phyloP scores from a whole-genome alignment of 306 rosid genomes.

The Hippophae tibetana region DNA sequence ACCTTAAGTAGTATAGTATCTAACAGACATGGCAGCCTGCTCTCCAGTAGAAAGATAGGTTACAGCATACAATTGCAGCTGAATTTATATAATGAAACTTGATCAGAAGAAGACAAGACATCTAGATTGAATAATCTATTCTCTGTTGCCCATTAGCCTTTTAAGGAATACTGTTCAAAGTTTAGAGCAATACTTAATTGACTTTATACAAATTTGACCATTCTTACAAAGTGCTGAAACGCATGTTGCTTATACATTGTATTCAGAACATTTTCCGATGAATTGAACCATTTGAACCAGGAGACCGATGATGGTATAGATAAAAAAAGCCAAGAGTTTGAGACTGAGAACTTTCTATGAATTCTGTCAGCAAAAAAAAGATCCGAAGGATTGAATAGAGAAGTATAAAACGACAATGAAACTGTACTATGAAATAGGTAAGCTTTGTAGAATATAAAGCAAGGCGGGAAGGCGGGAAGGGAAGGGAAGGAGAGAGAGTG shows the following conservation, averaged over 20 bases:
- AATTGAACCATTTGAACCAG: neutral
- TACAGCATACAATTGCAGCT: neutral
- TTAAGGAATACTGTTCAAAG: neutral
- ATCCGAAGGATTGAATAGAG: neutral
- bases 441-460: too few species aligned
- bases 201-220: neutral
- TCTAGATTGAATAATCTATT: neutral
- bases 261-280: neutral
- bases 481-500: too few species aligned
- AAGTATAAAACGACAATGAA: too few species aligned
- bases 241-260: neutral
- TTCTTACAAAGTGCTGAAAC: neutral
- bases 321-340: neutral
- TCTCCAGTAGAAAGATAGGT: neutral
- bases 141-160: slow-evolving; percentile 5
- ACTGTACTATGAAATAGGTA: too few species aligned
- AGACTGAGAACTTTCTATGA: neutral
- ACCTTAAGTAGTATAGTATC: neutral
- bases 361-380: neutral
- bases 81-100: neutral
- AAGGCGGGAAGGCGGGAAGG: too few species aligned
- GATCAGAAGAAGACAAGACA: neutral
- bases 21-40: neutral
- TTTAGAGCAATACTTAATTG: slow-evolving; percentile 1
- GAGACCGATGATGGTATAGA: neutral